Conservation (phyloP, 306 rosid genomes). For the cucumber (Cucumis sativus) region DNA sequence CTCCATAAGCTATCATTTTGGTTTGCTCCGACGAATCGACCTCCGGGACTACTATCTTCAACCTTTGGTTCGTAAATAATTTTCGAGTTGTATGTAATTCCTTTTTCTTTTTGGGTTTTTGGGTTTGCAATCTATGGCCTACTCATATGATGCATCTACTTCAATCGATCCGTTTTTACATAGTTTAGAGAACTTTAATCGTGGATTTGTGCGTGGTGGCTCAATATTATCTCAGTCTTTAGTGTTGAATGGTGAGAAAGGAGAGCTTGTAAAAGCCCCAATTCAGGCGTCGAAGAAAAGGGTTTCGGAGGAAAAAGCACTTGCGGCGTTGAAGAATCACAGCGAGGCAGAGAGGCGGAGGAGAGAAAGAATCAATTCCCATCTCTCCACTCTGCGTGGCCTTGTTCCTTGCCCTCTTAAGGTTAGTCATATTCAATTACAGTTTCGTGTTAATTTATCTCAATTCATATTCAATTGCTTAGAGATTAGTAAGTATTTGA, state of each 20-base stretch:
- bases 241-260: conserved; percentile 42
- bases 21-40: conserved; percentile 63
- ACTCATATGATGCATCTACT: conserved; percentile 14
- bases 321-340: conserved; percentile 69
- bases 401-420: conserved; percentile 48
- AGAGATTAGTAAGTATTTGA: neutral
- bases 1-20: conserved; percentile 24
- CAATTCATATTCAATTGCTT: neutral
- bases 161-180: conserved; percentile 24
- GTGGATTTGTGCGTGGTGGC: conserved; percentile 20
- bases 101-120: neutral
- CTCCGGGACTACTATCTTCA: conserved; percentile 43
- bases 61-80: conserved; percentile 17
- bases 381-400: conserved; percentile 62
- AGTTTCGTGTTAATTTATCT: neutral
- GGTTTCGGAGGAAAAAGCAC: conserved; percentile 43
- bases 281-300: conserved; percentile 36
- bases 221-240: conserved; percentile 24
- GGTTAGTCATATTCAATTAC: conserved; percentile 20
- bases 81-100: neutral
- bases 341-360: conserved; percentile 87
- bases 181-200: conserved; percentile 12
- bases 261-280: conserved; percentile 50
- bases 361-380: conserved; percentile 80
- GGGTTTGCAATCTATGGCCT: conserved; percentile 18